A percentile compares a stretch with the other conserved stretches of the same genome.
phyloP scores from a whole-genome alignment of 2,329 filamentous ascomycete species.

The Diaporthe capsici region DNA sequence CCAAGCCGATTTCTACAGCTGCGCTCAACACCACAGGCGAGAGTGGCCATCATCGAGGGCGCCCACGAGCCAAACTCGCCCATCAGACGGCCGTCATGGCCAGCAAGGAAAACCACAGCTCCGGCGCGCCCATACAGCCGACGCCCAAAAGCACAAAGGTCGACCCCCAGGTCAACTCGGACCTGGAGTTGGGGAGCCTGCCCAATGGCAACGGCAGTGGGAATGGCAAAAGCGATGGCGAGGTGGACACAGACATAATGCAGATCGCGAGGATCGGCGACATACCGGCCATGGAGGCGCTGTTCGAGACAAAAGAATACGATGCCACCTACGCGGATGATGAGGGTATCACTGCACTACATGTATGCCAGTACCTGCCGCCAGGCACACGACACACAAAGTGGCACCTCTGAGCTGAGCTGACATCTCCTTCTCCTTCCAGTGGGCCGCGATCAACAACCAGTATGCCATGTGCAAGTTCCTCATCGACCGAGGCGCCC shows the following conservation, averaged over 20 bases:
- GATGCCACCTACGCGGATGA: constrained; percentile 88
- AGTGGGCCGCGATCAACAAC: constrained; percentile 99
- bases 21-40: background rate
- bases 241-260: constrained; percentile 83
- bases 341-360: constrained; percentile 94
- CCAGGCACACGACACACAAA: constrained; percentile 21
- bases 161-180: constrained; percentile 69
- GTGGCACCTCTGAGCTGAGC: constrained; percentile 7
- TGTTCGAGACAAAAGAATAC: constrained; percentile 87
- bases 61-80: background rate
- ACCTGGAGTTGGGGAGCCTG: constrained; percentile 68
- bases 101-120: constrained; percentile 49
- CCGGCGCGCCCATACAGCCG: constrained; percentile 64
- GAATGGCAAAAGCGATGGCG: constrained; percentile 54
- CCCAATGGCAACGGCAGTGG: constrained; percentile 56
- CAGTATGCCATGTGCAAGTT: constrained; percentile 98
- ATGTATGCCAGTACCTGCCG: constrained; percentile 70
- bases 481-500: constrained; percentile 85
- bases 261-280: constrained; percentile 92
- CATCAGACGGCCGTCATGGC: constrained; percentile 49
- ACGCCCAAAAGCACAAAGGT: constrained; percentile 67
- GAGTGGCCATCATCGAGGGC: background rate
- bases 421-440: constrained; percentile 40
- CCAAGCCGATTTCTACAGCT: background rate
- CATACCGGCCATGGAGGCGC: constrained; percentile 85